phyloP scores from a whole-genome alignment of 768 basidiomycete species.

The Lactifluus hygrophoroides region DNA sequence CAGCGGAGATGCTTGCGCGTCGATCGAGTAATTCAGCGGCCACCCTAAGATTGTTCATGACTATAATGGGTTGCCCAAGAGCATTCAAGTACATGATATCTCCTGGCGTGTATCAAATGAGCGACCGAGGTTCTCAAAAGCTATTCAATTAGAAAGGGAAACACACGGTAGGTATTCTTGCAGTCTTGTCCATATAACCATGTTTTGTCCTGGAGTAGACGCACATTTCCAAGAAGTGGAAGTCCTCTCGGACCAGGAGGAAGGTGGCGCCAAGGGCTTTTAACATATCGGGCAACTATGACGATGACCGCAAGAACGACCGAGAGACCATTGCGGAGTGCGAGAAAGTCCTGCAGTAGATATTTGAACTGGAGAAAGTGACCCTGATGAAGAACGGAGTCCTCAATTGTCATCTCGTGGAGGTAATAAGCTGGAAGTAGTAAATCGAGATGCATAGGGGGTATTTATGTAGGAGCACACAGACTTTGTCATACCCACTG shows the following conservation, averaged over 20 bases:
- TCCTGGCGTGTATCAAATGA: neutral
- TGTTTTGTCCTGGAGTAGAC: neutral
- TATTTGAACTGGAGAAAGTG: neutral
- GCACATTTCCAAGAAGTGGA: neutral
- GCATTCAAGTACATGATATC: neutral
- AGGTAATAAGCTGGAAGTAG: too few species aligned
- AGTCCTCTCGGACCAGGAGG: constrained; percentile 1
- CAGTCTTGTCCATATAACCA: neutral
- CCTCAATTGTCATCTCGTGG: neutral
- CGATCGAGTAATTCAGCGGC: constrained; percentile 33
- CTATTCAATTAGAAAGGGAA: too few species aligned
- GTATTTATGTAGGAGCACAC: too few species aligned
- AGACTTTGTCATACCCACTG: too few species aligned
- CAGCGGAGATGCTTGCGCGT: constrained; percentile 25
- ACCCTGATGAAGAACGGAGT: neutral
- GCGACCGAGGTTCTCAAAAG: too few species aligned
- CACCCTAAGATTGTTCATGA: constrained; percentile 27
- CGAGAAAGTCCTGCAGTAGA: neutral
- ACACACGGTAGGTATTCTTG: neutral
- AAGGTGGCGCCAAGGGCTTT: constrained; percentile 2
- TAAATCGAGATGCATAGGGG: too few species aligned
- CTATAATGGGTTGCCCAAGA: constrained; percentile 18
- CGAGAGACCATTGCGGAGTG: neutral
- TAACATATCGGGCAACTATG: neutral
- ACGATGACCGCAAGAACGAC: neutral